A percentile compares a stretch with the other conserved stretches of the same genome.
phyloP scores from a whole-genome alignment of 768 basidiomycete genomes.

The Tricholoma matsutake region DNA sequence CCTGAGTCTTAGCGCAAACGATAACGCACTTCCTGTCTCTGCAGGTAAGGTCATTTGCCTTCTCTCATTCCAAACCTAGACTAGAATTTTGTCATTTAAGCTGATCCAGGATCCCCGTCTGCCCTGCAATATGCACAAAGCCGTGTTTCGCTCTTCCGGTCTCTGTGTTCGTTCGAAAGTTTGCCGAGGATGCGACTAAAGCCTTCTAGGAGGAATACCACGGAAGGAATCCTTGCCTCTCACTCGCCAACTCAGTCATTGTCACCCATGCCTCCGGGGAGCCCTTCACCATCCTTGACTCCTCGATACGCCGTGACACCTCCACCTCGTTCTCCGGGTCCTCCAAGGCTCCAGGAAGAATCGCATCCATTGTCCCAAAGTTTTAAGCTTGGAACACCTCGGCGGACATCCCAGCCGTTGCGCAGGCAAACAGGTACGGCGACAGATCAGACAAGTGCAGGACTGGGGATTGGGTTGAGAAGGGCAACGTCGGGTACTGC shows the following conservation, averaged over 20 bases:
- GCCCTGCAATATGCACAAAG: constrained; percentile 24
- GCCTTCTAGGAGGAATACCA: constrained; percentile 40
- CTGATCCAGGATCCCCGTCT: constrained; percentile 42
- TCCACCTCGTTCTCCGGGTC: constrained; percentile 37
- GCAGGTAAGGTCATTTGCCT: constrained; percentile 34
- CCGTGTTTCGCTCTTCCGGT: constrained; percentile 64
- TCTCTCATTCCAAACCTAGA: neutral
- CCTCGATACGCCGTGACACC: constrained; percentile 14
- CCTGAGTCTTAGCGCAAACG: constrained; percentile 93
- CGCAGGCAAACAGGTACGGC: constrained; percentile 21
- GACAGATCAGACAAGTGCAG: constrained; percentile 14
- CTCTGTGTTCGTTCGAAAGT: constrained; percentile 49
- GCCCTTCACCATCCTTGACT: constrained; percentile 26
- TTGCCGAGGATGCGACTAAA: constrained; percentile 43
- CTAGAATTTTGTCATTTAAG: constrained; percentile 16
- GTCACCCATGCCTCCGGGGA: constrained; percentile 27
- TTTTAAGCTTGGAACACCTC: constrained; percentile 42
- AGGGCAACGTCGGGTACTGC: constrained; percentile 18
- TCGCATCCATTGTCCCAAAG: constrained; percentile 28
- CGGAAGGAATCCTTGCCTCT: constrained; percentile 73
- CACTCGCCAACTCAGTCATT: constrained; percentile 42
- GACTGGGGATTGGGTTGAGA: constrained; percentile 28
- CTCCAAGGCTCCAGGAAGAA: constrained; percentile 28
- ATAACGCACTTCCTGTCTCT: constrained; percentile 87
- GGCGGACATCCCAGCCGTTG: constrained; percentile 28